Conservation (phyloP, 805 yeast genomes). For the Sugiyamaella valdiviana region DNA sequence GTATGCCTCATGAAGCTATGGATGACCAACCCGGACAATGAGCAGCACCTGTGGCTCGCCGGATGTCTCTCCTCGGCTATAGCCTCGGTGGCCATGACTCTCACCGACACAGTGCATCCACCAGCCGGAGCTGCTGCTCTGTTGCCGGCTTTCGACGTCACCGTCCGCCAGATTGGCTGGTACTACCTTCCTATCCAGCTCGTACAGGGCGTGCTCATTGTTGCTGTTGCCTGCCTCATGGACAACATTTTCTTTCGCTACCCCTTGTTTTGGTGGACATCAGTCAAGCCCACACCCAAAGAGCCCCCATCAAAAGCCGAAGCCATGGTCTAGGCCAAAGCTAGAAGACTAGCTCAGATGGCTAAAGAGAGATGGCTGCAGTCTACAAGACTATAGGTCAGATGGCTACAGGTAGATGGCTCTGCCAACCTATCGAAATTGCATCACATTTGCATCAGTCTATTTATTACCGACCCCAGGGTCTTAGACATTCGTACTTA, state of each 20-base stretch:
- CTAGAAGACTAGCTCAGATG: background rate
- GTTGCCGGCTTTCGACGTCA: conserved; percentile 45
- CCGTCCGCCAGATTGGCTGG: conserved; percentile 52
- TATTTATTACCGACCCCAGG: too few relatives aligned
- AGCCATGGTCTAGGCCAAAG: background rate
- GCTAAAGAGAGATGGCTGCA: too few relatives aligned
- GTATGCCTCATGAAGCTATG: conserved; percentile 50
- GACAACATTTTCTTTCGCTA: conserved; percentile 50
- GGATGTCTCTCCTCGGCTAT: conserved; percentile 55
- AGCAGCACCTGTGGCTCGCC: conserved; percentile 46
- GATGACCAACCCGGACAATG: conserved; percentile 38
- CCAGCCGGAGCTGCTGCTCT: conserved; percentile 69
- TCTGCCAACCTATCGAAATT: too few relatives aligned
- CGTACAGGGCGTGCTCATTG: conserved; percentile 43
- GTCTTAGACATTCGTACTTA: too few relatives aligned
- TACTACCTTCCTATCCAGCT: conserved; percentile 55
- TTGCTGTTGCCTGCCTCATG: conserved; percentile 45
- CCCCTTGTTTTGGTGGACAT: conserved; percentile 59
- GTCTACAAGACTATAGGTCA: too few relatives aligned
- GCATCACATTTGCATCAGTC: too few relatives aligned
- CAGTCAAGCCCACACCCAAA: conserved; percentile 14
- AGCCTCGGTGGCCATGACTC: conserved; percentile 47
- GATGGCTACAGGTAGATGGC: too few relatives aligned
- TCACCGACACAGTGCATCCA: conserved; percentile 57
- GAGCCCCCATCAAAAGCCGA: background rate